Conservation (phyloP, 2,329 filamentous ascomycete genomes). For the Chaetoscypha palmicola region DNA sequence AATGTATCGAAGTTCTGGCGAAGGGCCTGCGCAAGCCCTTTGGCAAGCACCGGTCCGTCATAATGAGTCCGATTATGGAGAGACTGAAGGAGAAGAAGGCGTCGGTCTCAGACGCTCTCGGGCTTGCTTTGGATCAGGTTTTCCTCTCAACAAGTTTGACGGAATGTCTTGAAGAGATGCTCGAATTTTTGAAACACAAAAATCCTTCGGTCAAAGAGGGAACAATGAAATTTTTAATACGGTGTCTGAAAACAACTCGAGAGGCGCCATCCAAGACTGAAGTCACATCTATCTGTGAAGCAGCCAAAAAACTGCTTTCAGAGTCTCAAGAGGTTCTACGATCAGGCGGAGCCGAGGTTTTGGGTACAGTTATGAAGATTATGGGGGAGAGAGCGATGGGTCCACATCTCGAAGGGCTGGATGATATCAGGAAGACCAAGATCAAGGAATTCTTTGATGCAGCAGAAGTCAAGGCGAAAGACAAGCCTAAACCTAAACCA, state of each 20-base stretch:
- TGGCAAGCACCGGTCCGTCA: slow-evolving; percentile 67
- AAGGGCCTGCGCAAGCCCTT: slow-evolving; percentile 77
- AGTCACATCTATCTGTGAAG: slow-evolving; percentile 78
- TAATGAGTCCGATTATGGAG: slow-evolving; percentile 89
- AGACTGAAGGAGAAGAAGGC: slow-evolving; percentile 96
- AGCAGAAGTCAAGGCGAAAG: slow-evolving; percentile 80
- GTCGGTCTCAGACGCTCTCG: slow-evolving; percentile 78
- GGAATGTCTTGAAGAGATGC: slow-evolving; percentile 87
- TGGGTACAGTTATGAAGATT: slow-evolving; percentile 97
- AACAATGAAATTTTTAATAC: slow-evolving; percentile 85
- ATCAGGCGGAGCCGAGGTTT: slow-evolving; percentile 81
- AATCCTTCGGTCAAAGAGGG: slow-evolving; percentile 98
- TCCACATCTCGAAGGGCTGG: slow-evolving; percentile 80
- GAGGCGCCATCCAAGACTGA: slow-evolving; percentile 81
- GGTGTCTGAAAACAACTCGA: slow-evolving; percentile 74
- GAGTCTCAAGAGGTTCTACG: slow-evolving; percentile 82
- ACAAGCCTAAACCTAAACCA: slow-evolving; percentile 89
- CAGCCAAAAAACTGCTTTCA: slow-evolving; percentile 78
- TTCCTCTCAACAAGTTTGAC: slow-evolving; percentile 61
- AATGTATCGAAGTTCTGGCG: slow-evolving; percentile 83
- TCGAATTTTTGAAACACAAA: slow-evolving; percentile 81
- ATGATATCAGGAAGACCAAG: slow-evolving; percentile 92
- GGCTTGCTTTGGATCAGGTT: slow-evolving; percentile 69
- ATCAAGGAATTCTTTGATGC: slow-evolving; percentile 86
- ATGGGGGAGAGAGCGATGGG: slow-evolving; percentile 96